Evolutionary conservation across 2,329 filamentous ascomycete genomes (phyloP).

Genomic region (Cladosporium sp.): DNA sequence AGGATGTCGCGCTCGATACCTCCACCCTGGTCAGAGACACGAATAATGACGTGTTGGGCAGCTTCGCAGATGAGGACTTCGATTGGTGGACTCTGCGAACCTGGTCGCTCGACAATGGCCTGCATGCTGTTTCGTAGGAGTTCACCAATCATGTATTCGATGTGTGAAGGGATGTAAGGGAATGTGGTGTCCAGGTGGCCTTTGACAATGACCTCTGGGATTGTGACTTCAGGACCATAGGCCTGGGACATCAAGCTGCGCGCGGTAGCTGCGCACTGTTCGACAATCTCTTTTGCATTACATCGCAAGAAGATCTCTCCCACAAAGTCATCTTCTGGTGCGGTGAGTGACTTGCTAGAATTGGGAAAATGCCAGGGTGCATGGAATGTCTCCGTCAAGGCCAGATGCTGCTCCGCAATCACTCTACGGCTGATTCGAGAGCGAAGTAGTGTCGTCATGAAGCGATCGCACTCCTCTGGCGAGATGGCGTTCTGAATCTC

Average conservation of each 20-base stretch:
- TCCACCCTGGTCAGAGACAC: slow-evolving; percentile 92
- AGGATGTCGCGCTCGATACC: slow-evolving; percentile 83
- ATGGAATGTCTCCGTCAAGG: slow-evolving; percentile 91
- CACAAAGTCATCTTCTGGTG: slow-evolving; percentile 77
- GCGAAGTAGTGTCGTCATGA: slow-evolving; percentile 91
- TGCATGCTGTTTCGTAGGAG: slow-evolving; percentile 93
- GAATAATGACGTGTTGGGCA: slow-evolving; percentile 90
- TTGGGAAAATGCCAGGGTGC: slow-evolving; percentile 86
- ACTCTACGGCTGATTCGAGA: slow-evolving; percentile 93
- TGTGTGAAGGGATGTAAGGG: slow-evolving; percentile 91
- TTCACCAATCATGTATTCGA: slow-evolving; percentile 97
- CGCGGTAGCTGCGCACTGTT: slow-evolving; percentile 76
- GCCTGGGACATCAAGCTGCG: slow-evolving; percentile 72
- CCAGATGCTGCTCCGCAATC: slow-evolving; percentile 95
- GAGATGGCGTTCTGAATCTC: slow-evolving; percentile 85
- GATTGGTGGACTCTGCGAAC: slow-evolving; percentile 64
- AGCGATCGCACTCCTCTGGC: slow-evolving; percentile 78
- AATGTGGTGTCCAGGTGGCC: slow-evolving; percentile 90
- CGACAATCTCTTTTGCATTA: slow-evolving; percentile 84
- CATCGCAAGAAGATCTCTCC: slow-evolving; percentile 95
- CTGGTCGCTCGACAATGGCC: slow-evolving; percentile 76
- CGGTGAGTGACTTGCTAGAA: slow-evolving; percentile 63
- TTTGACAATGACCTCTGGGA: slow-evolving; percentile 80
- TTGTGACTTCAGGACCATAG: slow-evolving; percentile 68
- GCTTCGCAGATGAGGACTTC: slow-evolving; percentile 94